Percentiles rank a stretch among this genome's conserved stretches.
Evolutionary conservation across 768 basidiomycete genomes (phyloP).

Genomic region (Tephrocybe sp.): DNA sequence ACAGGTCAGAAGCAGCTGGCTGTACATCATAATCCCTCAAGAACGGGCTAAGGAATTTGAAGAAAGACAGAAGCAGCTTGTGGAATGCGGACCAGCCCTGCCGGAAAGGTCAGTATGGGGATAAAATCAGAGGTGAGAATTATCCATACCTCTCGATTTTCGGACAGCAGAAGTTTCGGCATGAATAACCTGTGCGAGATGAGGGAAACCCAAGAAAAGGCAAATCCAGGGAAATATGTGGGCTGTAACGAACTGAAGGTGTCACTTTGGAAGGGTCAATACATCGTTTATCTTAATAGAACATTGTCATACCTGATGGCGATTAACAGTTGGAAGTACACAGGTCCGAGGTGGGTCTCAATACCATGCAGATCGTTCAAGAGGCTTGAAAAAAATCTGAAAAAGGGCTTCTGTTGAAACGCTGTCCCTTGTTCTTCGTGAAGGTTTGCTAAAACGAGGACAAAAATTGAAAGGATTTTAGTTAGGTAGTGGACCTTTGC

Average conservation of each 20-base stretch:
- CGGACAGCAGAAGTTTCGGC: conserved; percentile 87
- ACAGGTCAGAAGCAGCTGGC: conserved; percentile 79
- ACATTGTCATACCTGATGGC: conserved; percentile 69
- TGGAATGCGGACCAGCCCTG: conserved; percentile 96
- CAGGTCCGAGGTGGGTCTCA: conserved; percentile 79
- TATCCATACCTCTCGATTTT: conserved; percentile 75
- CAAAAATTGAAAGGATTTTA: conserved; percentile 96
- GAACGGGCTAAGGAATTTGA: conserved; percentile 94
- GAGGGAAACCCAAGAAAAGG: conserved; percentile 96
- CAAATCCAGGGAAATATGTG: conserved; percentile 94
- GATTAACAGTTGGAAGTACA: conserved; percentile 85
- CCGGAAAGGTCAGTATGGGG: conserved; percentile 5
- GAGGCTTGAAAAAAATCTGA: conserved; percentile 96
- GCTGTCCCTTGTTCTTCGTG: conserved; percentile 90
- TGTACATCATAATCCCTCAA: conserved; percentile 79
- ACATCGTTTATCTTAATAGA: neutral
- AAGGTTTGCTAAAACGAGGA: conserved; percentile 89
- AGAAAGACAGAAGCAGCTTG: conserved; percentile 86
- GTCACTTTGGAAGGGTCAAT: conserved; percentile 52
- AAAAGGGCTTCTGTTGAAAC: conserved; percentile 98
- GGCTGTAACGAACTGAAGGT: conserved; percentile 96
- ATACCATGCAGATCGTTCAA: conserved; percentile 88
- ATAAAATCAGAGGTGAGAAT: neutral
- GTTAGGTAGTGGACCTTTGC: conserved; percentile 96
- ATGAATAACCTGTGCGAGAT: conserved; percentile 97